A percentile compares a stretch with the other conserved stretches of the same genome.
Conservation (phyloP, 2,329 filamentous ascomycete species). For the Fusarium anthophilum region DNA sequence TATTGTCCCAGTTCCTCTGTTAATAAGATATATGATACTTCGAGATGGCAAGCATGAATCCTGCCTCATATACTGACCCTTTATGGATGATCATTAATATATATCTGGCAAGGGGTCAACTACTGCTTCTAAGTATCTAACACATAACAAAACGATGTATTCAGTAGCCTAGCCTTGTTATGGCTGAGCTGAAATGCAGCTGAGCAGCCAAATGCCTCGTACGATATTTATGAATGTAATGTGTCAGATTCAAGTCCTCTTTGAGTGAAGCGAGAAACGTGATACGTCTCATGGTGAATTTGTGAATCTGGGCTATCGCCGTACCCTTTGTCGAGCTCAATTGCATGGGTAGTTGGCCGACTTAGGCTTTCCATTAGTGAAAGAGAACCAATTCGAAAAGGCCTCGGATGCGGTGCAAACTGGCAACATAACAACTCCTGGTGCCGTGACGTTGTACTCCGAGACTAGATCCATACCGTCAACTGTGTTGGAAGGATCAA, state of each 20-base stretch:
- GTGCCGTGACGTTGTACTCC: neutral
- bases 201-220: neutral
- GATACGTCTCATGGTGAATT: rapidly evolving
- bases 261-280: neutral
- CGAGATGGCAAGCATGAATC: neutral
- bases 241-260: too few species aligned
- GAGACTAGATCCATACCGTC: neutral
- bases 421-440: neutral
- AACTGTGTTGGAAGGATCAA: neutral
- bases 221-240: rapidly evolving
- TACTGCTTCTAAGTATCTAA: neutral
- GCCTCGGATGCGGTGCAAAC: neutral
- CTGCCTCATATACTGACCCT: rapidly evolving
- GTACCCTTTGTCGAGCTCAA: neutral
- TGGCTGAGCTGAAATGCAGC: neutral
- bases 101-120: too few species aligned
- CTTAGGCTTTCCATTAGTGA: neutral
- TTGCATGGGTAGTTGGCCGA: neutral
- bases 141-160: neutral
- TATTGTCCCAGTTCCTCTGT: rapidly evolving
- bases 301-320: neutral
- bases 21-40: neutral
- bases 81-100: rapidly evolving
- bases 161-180: too few species aligned
- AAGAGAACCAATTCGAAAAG: neutral